phyloP scores from a whole-genome alignment of 768 basidiomycete genomes.

The Rhizopogon vesiculosus region DNA sequence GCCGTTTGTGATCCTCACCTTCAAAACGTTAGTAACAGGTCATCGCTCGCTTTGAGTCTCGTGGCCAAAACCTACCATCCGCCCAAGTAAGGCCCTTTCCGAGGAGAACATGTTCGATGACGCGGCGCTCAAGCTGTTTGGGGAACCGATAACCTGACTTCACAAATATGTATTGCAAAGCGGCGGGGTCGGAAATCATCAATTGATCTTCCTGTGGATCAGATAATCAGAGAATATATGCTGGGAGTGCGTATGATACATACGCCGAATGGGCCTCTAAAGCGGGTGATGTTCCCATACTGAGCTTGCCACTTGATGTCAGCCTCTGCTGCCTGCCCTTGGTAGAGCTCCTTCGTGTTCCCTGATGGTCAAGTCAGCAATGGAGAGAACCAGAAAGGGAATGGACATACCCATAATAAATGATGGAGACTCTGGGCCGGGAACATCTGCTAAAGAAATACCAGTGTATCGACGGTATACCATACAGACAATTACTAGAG shows the following conservation, averaged over 20 bases:
- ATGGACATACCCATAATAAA: slow-evolving; percentile 12
- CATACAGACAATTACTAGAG: slow-evolving; percentile 3
- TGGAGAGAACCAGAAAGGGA: slow-evolving; percentile 8
- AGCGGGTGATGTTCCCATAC: slow-evolving; percentile 24
- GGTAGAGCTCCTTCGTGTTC: slow-evolving; percentile 25
- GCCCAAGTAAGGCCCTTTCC: slow-evolving; percentile 37
- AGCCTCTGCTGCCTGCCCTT: slow-evolving; percentile 17
- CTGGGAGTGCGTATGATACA: not conserved
- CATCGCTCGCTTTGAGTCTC: slow-evolving; percentile 1
- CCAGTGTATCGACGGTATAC: slow-evolving; percentile 1
- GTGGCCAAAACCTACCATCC: slow-evolving; percentile 27
- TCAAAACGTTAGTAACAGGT: not conserved
- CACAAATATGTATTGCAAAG: slow-evolving; percentile 33
- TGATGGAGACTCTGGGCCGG: slow-evolving; percentile 16
- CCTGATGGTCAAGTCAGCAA: slow-evolving; percentile 19
- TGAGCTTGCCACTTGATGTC: slow-evolving; percentile 25
- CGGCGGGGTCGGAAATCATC: slow-evolving; percentile 44
- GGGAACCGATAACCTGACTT: slow-evolving; percentile 39
- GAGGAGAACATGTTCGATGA: slow-evolving; percentile 8
- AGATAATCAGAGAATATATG: slow-evolving; percentile 7
- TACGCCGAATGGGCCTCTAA: slow-evolving; percentile 23
- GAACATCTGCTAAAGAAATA: slow-evolving; percentile 11
- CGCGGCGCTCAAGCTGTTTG: slow-evolving; percentile 29
- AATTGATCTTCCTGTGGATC: slow-evolving; percentile 37
- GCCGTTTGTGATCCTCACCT: slow-evolving; percentile 46